Evolutionary conservation across 345 rosid species (phyloP), one percentile per base, ranked within the genome.

Genomic region (Diplotaxis tenuifolia): DNA sequence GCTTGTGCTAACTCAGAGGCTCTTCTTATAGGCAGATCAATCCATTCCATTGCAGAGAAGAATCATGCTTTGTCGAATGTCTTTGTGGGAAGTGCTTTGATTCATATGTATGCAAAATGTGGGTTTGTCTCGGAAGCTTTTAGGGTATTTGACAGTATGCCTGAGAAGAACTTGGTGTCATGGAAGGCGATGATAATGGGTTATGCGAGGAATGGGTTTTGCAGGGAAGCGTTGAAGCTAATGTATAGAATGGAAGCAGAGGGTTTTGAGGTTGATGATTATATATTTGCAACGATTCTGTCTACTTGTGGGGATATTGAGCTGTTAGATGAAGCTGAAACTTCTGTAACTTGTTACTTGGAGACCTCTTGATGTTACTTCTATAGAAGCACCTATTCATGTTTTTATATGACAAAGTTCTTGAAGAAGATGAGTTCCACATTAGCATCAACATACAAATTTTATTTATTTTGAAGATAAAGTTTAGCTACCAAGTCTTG

Each of bases 131-230:
- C 86, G 0, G 98, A 93, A 82, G 97, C 96, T 63, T 80, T 72
- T 77, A 82, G 74, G 64, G 90, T 91, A 68, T 93, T 93, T 25
- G 87, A 88, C 67, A 82, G 83, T 76, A 88, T 93, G 95, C 90
- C 91, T 3, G 86, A 85, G 70, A 79, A 85, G 70, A 91, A 87
- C 64, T 74, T 86, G 83, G 86, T 91, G 62, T 82, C 94, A 8
- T 93, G 89, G 97, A 88, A 84, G 72, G 81, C 96, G 4, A 88
- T 93, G 98, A 87, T 91, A 57, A 75, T 88, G 82, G 89, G 92
- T 15, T 91, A 88, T 38, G 92, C 91, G 2, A 84, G 82, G 76
- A 88, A 86, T 47, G 94, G 98, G 20, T 83, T 81, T 65, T 88
- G 87, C 81, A 86, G 52, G 60, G 89, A 91, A 83, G 96, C 98